Percentiles rank a stretch among this genome's conserved stretches.
Evolutionary conservation across 1,139 yeast genomes (phyloP).

Genomic region (Saccharomycopsis hybrid): DNA sequence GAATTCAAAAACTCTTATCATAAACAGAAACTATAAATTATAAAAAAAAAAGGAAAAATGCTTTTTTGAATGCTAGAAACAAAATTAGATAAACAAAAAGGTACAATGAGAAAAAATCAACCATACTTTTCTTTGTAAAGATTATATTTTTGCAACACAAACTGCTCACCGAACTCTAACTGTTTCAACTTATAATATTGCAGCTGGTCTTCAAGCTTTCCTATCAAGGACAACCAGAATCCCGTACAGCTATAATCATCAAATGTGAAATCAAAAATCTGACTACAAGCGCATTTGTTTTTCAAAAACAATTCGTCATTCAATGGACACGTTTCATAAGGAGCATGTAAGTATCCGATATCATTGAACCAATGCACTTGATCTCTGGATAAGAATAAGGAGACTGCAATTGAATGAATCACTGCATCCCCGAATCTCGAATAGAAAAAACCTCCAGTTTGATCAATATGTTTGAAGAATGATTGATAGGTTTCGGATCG

Average conservation of each 20-base stretch:
- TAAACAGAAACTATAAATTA: too few species aligned
- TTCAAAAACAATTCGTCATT: conserved; percentile 35
- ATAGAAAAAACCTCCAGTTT: conserved; percentile 53
- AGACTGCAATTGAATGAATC: conserved; percentile 52
- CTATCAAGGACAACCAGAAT: conserved; percentile 13
- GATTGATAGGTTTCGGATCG: conserved; percentile 41
- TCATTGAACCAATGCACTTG: conserved; percentile 51
- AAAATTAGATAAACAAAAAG: too few species aligned
- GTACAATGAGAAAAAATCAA: too few species aligned
- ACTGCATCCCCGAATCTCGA: conserved; percentile 69
- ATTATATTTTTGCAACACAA: conserved; percentile 10
- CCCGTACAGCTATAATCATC: conserved; percentile 41
- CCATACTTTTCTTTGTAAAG: too few species aligned
- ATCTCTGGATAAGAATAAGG: conserved; percentile 39
- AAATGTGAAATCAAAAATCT: conserved; percentile 42
- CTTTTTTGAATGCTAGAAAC: too few species aligned
- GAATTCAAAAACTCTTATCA: too few species aligned
- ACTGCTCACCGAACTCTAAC: conserved; percentile 14
- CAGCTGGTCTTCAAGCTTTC: background rate
- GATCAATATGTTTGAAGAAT: conserved; percentile 46
- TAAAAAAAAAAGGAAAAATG: too few species aligned
- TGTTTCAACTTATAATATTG: conserved; percentile 4
- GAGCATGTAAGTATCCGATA: conserved; percentile 53
- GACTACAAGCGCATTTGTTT: conserved; percentile 41
- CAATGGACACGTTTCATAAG: conserved; percentile 63